A percentile compares a stretch with the other conserved stretches of the same genome.
phyloP scores from a whole-genome alignment of 345 rosid species.

The Rhizophora apiculata region DNA sequence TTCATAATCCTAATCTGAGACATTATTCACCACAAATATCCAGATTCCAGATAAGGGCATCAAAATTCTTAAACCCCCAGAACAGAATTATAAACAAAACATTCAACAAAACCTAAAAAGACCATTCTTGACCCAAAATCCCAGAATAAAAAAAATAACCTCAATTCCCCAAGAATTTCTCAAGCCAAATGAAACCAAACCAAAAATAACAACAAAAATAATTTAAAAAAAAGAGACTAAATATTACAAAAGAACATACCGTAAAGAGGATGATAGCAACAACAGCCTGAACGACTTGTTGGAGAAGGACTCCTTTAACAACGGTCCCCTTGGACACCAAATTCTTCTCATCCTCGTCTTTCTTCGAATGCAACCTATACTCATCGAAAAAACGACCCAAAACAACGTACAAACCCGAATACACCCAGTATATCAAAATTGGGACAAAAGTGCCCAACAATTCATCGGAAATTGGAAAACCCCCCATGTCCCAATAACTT shows the following conservation, averaged over 20 bases:
- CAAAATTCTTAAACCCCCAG: no score
- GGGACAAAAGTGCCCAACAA: conserved; percentile 72
- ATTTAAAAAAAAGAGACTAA: no score
- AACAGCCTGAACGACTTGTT: conserved; percentile 70
- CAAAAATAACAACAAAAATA: neutral
- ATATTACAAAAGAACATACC: conserved; percentile 30
- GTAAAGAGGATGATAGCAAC: conserved; percentile 70
- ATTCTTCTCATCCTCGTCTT: conserved; percentile 77
- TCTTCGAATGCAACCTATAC: conserved; percentile 74
- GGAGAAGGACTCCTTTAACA: conserved; percentile 80
- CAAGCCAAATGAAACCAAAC: neutral
- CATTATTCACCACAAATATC: no score
- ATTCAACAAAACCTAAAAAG: no score
- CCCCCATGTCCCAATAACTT: conserved; percentile 44
- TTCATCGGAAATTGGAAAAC: conserved; percentile 67
- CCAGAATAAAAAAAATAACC: no score
- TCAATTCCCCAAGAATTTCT: neutral
- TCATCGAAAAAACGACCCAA: conserved; percentile 49
- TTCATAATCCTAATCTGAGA: no score
- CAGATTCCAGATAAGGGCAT: no score
- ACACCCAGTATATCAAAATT: conserved; percentile 72
- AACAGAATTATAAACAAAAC: no score
- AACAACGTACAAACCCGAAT: conserved; percentile 63
- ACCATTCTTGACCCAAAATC: no score
- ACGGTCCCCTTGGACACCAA: conserved; percentile 66